A percentile compares a stretch with the other conserved stretches of the same genome.
Evolutionary conservation across 345 rosid species (phyloP).

Genomic region (Crucihimalaya himalaica): DNA sequence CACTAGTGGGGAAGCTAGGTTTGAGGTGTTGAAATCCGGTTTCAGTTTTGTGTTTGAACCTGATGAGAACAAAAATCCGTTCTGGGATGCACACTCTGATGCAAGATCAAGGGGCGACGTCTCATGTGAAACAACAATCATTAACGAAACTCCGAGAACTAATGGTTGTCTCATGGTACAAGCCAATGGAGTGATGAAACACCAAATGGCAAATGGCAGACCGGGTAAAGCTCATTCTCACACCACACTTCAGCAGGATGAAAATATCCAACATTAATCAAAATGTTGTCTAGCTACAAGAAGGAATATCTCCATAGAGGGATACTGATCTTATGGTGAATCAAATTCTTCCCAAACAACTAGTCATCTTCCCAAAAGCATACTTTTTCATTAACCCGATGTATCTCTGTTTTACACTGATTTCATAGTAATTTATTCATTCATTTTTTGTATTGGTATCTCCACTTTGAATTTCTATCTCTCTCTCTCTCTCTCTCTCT

Average conservation of each 20-base stretch:
- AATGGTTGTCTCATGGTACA: neutral
- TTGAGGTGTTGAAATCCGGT: constrained; percentile 29
- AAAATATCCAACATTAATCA: neutral
- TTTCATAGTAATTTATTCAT: neutral
- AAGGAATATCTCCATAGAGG: neutral
- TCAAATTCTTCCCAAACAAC: no score
- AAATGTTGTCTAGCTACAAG: neutral
- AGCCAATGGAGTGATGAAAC: neutral
- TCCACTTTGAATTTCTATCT: neutral
- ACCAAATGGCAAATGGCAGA: neutral
- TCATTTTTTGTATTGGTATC: neutral
- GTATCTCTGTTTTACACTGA: neutral
- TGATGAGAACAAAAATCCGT: constrained; percentile 9
- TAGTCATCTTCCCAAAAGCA: no score
- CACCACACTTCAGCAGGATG: neutral
- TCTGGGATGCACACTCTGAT: neutral
- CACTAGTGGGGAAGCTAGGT: neutral
- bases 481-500: no score
- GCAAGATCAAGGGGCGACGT: neutral
- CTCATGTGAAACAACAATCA: neutral
- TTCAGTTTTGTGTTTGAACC: constrained; percentile 23
- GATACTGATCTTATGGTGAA: no score
- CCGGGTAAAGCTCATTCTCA: neutral
- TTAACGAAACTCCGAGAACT: neutral
- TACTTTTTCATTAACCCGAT: no score